Percentiles rank a stretch among this genome's conserved stretches.
Conservation (phyloP, 164 flowering plant genomes). For the Magnolia sinica region DNA sequence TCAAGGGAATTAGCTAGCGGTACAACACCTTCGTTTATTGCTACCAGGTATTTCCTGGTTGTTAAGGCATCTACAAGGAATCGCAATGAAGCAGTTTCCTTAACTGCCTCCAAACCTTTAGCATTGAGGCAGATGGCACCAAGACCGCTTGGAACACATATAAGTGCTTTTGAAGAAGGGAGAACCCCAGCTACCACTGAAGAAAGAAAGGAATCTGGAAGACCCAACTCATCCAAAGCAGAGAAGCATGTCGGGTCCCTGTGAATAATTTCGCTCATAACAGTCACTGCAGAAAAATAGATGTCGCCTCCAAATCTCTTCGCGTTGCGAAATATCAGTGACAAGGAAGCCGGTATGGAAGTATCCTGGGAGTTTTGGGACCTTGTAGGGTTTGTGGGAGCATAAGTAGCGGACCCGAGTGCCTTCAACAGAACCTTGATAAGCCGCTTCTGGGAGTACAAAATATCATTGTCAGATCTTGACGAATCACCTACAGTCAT, state of each 20-base stretch:
- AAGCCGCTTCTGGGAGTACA: constrained; percentile 76
- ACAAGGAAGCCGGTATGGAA: constrained; percentile 67
- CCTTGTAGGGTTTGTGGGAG: constrained; percentile 67
- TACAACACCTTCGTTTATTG: constrained; percentile 89
- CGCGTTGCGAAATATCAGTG: constrained; percentile 63
- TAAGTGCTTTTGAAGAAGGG: constrained; percentile 84
- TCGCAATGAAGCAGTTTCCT: constrained; percentile 60
- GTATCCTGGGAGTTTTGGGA: constrained; percentile 60
- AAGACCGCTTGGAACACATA: constrained; percentile 91
- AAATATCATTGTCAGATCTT: constrained; percentile 40
- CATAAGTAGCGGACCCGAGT: constrained; percentile 94
- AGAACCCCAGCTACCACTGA: constrained; percentile 75
- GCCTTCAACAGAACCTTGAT: constrained; percentile 87
- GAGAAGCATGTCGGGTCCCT: constrained; percentile 91
- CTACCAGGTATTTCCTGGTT: constrained; percentile 65
- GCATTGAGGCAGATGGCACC: constrained; percentile 94
- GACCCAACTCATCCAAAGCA: constrained; percentile 78
- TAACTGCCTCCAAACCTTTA: constrained; percentile 88
- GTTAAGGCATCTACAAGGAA: constrained; percentile 85
- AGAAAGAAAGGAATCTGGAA: constrained; percentile 82
- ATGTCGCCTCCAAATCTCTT: constrained; percentile 93
- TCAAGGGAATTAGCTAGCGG: constrained; percentile 95
- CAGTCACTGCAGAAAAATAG: constrained; percentile 88
- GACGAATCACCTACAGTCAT: constrained; percentile 52
- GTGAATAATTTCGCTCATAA: constrained; percentile 98